Evolutionary conservation across 129 eudicot species (phyloP).

Genomic region (Kitagawia praeruptora): DNA sequence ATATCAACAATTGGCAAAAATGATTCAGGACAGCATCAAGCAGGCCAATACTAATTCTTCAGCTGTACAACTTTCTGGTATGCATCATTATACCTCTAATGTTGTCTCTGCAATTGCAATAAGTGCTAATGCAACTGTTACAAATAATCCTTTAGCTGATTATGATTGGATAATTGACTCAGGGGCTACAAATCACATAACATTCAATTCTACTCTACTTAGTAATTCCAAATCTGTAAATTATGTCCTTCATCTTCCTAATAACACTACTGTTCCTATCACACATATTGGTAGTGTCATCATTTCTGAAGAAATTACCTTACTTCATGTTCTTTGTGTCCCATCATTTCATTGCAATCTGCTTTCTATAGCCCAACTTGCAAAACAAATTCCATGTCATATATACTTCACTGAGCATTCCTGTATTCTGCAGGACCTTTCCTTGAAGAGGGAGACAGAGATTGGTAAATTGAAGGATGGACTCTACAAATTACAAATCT

Average conservation of each 20-base stretch:
- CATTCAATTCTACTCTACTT: background rate
- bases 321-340: background rate
- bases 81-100: too few relatives aligned
- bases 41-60: too few relatives aligned
- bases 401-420: background rate
- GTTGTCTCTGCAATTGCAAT: too few relatives aligned
- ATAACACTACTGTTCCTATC: background rate
- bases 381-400: background rate
- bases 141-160: too few relatives aligned
- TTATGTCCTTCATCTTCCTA: background rate
- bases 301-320: fast-evolving
- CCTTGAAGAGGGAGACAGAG: background rate
- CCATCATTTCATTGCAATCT: background rate
- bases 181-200: background rate
- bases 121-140: background rate
- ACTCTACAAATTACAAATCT: background rate
- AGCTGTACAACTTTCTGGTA: too few relatives aligned
- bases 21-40: too few relatives aligned
- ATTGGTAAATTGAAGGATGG: background rate
- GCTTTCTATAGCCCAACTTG: background rate
- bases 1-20: too few relatives aligned
- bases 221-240: background rate
- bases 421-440: background rate
- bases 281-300: background rate
- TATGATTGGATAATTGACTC: background rate